A percentile compares a stretch with the other conserved stretches of the same genome.
These are phyloP conservation scores for Ceratocystis ficicola DNA, from an alignment of 2,329 filamentous ascomycete species.

Conservation along the genomic window DNA sequence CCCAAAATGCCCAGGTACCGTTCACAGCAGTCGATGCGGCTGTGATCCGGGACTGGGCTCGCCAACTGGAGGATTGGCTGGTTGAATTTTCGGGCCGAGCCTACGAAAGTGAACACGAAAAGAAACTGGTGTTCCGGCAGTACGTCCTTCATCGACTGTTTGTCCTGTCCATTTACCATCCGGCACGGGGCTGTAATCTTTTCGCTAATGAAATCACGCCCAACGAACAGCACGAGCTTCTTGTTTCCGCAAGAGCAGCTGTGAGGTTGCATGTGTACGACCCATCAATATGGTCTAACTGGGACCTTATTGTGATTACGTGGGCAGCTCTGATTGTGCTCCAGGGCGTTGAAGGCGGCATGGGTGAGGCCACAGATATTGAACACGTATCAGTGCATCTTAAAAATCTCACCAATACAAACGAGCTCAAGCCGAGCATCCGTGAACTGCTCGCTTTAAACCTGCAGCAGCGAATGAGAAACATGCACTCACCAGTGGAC, in stretches of 20 bases:
- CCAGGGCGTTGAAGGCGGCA: constrained; percentile 33
- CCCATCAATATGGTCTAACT: constrained; percentile 35
- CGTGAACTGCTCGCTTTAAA: constrained; percentile 25
- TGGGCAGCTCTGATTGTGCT: constrained; percentile 36
- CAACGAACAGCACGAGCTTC: constrained; percentile 32
- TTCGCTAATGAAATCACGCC: constrained; percentile 31
- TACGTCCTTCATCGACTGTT: constrained; percentile 34
- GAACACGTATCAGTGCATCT: constrained; percentile 28
- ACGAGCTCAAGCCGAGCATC: constrained; percentile 26
- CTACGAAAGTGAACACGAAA: constrained; percentile 14
- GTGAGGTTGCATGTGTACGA: constrained; percentile 33
- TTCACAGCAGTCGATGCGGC: constrained; percentile 33
- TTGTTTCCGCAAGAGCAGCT: constrained; percentile 33
- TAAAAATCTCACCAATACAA: constrained; percentile 26
- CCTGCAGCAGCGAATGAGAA: constrained; percentile 27
- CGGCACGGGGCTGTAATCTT: constrained; percentile 31
- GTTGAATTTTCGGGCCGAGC: constrained; percentile 29
- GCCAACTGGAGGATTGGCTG: constrained; percentile 34
- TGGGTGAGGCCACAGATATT: constrained; percentile 29
- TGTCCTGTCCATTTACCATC: constrained; percentile 35
- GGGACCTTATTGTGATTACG: constrained; percentile 35
- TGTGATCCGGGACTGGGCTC: constrained; percentile 34
- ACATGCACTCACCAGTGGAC: constrained; percentile 25
- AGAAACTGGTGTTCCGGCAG: constrained; percentile 24
- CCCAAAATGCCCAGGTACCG: constrained; percentile 17